Percentiles rank a stretch among this genome's conserved stretches.
phyloP scores from a whole-genome alignment of 331 rosid species.

The Spiraea crenata region DNA sequence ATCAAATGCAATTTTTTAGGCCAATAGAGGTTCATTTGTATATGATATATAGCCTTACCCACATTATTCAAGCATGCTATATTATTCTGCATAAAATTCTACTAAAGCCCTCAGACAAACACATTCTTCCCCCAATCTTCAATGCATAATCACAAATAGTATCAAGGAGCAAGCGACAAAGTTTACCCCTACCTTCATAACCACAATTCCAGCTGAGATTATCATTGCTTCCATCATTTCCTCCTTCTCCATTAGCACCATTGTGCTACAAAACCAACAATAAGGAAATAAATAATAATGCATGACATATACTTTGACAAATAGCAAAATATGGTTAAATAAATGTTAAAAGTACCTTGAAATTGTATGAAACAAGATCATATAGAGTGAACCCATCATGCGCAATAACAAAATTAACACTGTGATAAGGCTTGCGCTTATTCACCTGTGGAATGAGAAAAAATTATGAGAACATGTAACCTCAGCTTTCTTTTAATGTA shows the following conservation, averaged over 20 bases:
- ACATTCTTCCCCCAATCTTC: background rate
- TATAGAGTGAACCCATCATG: constrained; percentile 86
- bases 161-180: constrained; percentile 4
- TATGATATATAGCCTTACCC: too few species aligned
- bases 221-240: constrained; percentile 84
- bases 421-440: constrained; percentile 85
- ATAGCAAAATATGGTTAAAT: background rate
- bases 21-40: too few species aligned
- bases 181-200: constrained; percentile 64
- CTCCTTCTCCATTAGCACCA: constrained; percentile 93
- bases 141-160: background rate
- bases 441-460: constrained; percentile 60
- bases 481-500: background rate
- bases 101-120: background rate
- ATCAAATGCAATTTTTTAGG: too few species aligned
- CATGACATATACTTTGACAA: constrained; percentile 4
- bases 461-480: constrained; percentile 3
- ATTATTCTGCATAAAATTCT: background rate
- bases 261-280: constrained; percentile 77
- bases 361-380: constrained; percentile 94
- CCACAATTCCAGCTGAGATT: constrained; percentile 98
- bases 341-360: constrained; percentile 59
- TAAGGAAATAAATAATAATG: constrained; percentile 27
- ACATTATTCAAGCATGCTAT: too few species aligned
- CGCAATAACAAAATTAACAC: constrained; percentile 78